Conservation (phyloP, 2,329 filamentous ascomycete species). For the Fusarium dimerum region DNA sequence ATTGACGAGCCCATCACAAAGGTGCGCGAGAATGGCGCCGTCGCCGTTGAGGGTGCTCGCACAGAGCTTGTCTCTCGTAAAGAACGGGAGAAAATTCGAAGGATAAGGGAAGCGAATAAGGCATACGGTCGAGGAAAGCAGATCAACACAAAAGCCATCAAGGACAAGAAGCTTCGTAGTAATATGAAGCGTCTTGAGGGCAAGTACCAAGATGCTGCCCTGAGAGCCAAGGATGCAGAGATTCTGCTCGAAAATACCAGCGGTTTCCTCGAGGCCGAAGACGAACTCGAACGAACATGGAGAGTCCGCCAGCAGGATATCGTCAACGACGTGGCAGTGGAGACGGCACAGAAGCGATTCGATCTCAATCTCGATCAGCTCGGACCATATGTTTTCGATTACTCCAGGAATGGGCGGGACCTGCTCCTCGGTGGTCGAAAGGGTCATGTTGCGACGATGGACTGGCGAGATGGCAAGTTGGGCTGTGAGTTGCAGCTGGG, state of each 20-base stretch:
- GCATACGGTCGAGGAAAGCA: slow-evolving; percentile 82
- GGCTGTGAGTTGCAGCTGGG: slow-evolving; percentile 88
- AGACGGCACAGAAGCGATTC: slow-evolving; percentile 90
- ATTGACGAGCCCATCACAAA: slow-evolving; percentile 37
- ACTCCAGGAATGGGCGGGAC: slow-evolving; percentile 85
- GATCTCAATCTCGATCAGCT: slow-evolving; percentile 80
- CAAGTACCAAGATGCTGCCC: slow-evolving; percentile 77
- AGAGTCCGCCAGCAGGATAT: slow-evolving; percentile 91
- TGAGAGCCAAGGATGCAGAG: slow-evolving; percentile 92
- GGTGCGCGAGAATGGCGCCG: slow-evolving; percentile 53
- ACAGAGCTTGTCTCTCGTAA: slow-evolving; percentile 54
- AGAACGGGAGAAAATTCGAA: slow-evolving; percentile 53
- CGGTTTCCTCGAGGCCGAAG: slow-evolving; percentile 87
- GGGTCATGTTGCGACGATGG: slow-evolving; percentile 93
- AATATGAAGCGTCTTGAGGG: slow-evolving; percentile 78
- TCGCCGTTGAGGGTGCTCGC: slow-evolving; percentile 49
- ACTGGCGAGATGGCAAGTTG: slow-evolving; percentile 90
- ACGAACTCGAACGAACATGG: slow-evolving; percentile 87
- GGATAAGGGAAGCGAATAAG: slow-evolving; percentile 64
- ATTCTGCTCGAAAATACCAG: slow-evolving; percentile 84
- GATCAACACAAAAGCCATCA: slow-evolving; percentile 71
- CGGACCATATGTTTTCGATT: slow-evolving; percentile 87
- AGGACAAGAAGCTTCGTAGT: slow-evolving; percentile 85
- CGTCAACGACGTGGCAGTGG: slow-evolving; percentile 68
- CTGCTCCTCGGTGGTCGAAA: slow-evolving; percentile 85